Percentiles rank a stretch among this genome's conserved stretches.
phyloP scores from a whole-genome alignment of 1,284 basidiomycete species.

The Cystobasidium pallidum region DNA sequence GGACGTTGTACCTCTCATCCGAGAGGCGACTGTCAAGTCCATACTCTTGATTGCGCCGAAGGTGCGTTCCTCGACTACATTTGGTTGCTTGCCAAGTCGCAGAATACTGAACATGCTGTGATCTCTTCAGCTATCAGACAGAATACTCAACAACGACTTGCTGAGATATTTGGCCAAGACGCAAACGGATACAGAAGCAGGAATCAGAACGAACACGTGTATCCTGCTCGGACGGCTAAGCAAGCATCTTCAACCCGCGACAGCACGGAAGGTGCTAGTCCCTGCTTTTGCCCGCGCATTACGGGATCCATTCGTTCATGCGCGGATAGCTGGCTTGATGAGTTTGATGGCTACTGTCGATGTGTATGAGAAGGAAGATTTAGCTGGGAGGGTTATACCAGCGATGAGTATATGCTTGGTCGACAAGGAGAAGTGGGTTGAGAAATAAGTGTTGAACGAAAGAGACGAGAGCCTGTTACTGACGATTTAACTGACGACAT shows the following conservation, averaged over 20 bases:
- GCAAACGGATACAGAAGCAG: constrained; percentile 88
- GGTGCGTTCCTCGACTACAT: constrained; percentile 58
- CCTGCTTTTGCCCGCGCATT: constrained; percentile 90
- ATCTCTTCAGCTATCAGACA: constrained; percentile 72
- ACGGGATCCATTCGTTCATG: constrained; percentile 90
- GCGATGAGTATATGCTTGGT: constrained; percentile 76
- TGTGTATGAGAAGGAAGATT: constrained; percentile 82
- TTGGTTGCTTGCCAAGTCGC: not conserved
- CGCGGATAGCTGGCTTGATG: constrained; percentile 91
- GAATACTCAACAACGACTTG: constrained; percentile 95
- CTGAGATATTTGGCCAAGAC: constrained; percentile 88
- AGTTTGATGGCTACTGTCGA: constrained; percentile 94
- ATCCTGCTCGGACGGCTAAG: constrained; percentile 91
- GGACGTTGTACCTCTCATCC: constrained; percentile 88
- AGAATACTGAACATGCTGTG: not conserved
- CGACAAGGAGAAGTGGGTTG: constrained; percentile 68
- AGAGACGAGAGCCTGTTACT: not conserved
- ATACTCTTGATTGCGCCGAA: constrained; percentile 83
- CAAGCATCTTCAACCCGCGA: constrained; percentile 79
- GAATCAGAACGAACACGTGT: constrained; percentile 96
- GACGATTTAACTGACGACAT: not conserved
- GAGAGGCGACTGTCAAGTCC: constrained; percentile 90
- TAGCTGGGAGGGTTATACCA: constrained; percentile 87
- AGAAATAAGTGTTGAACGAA: not conserved
- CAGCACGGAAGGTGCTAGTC: constrained; percentile 91